Evolutionary conservation across 2,329 filamentous ascomycete species (phyloP).

Genomic region (Fonsecaea monophora): DNA sequence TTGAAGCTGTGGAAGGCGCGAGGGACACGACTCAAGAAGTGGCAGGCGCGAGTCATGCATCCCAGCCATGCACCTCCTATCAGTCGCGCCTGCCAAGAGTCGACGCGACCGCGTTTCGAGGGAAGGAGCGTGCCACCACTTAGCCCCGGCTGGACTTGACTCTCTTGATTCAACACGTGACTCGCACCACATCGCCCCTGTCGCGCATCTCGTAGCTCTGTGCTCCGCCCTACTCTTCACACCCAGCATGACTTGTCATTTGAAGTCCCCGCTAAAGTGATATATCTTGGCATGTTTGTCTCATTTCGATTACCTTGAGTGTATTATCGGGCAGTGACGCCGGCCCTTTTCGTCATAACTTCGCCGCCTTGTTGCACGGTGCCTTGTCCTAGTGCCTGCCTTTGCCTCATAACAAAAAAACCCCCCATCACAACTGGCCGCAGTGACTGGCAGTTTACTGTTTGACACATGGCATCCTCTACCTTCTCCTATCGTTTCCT

Average conservation of each 20-base stretch:
- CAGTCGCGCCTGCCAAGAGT: constrained; percentile 20
- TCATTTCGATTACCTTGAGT: not conserved
- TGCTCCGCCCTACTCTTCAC: constrained; percentile 21
- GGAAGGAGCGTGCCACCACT: constrained; percentile 15
- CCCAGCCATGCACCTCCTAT: constrained; percentile 7
- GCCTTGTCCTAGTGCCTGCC: constrained; percentile 7
- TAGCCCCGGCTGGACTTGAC: constrained; percentile 12
- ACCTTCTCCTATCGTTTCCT: constrained; percentile 2
- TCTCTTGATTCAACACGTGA: not conserved
- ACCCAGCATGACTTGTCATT: constrained; percentile 17
- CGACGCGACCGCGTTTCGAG: constrained; percentile 16
- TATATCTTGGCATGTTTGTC: constrained; percentile 34
- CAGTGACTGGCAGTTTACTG: constrained; percentile 10
- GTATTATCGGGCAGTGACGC: not conserved
- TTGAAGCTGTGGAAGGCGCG: constrained; percentile 33
- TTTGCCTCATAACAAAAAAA: constrained; percentile 9
- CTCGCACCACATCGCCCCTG: not conserved
- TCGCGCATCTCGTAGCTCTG: not conserved
- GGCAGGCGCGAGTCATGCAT: constrained; percentile 26
- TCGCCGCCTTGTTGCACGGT: constrained; percentile 17
- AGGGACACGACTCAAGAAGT: constrained; percentile 27
- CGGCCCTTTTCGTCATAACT: constrained; percentile 28
- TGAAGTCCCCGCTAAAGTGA: constrained; percentile 1
- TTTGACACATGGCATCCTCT: constrained; percentile 19
- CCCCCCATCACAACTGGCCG: constrained; percentile 1